Conservation (phyloP, 345 rosid species). For the sweet orange (Citrus sinensis) region DNA sequence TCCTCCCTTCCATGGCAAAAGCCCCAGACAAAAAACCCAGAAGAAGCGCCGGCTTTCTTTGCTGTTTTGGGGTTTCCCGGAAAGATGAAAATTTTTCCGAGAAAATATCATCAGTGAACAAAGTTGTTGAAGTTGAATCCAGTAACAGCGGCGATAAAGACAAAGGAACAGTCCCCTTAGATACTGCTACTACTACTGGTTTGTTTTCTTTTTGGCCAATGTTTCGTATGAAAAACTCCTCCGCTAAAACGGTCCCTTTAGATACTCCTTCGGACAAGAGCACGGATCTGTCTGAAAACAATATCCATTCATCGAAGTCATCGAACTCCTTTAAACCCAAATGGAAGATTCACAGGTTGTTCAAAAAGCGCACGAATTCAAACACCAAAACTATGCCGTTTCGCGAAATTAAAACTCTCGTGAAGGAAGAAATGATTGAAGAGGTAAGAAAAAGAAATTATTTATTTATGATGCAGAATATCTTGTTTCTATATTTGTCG, state of each 20-base stretch:
- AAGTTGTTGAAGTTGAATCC: not conserved
- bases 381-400: not conserved
- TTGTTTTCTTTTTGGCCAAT: not conserved
- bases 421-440: not conserved
- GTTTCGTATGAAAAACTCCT: not conserved
- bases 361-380: not conserved
- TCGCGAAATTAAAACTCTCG: not conserved
- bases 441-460: not conserved
- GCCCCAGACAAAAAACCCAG: not conserved
- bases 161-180: not conserved
- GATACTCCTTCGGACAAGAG: not conserved
- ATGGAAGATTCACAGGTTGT: not conserved
- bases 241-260: not conserved
- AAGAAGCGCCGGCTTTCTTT: not conserved
- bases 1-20: not conserved
- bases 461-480: too few species aligned
- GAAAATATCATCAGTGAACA: not conserved
- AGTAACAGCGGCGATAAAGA: not conserved
- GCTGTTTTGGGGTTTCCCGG: not conserved
- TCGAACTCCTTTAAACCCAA: not conserved
- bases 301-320: not conserved
- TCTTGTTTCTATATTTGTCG: not conserved
- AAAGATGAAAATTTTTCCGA: not conserved
- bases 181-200: too few species aligned
- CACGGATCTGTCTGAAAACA: not conserved